Percentiles rank a stretch among this genome's conserved stretches.
Evolutionary conservation across 176 grass and related monocot species (phyloP).

Genomic region (Aegilops tauschii): DNA sequence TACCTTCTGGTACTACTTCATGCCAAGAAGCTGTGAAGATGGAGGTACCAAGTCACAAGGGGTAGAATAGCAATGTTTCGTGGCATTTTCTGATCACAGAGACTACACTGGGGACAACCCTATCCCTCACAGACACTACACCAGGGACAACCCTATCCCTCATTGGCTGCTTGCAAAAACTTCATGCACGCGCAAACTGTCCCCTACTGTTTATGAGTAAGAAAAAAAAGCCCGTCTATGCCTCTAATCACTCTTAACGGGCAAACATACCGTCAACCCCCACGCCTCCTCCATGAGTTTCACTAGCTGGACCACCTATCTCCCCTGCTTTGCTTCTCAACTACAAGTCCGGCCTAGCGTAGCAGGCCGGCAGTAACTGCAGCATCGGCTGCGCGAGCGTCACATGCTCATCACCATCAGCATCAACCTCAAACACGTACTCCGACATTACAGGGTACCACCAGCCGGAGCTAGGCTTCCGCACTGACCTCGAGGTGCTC

Average conservation of each 20-base stretch:
- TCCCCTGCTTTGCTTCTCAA: neutral
- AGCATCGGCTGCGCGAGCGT: neutral
- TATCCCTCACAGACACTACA: no score
- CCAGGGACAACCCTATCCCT: no score
- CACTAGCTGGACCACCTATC: neutral
- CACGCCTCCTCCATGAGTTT: neutral
- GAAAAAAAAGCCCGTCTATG: neutral
- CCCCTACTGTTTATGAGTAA: neutral
- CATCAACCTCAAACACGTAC: neutral
- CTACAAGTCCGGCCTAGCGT: neutral
- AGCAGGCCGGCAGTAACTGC: neutral
- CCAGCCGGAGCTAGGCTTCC: neutral
- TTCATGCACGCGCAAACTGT: neutral
- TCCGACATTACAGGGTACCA: neutral
- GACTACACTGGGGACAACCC: neutral
- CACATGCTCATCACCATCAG: neutral
- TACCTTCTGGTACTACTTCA: neutral
- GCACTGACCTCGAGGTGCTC: no score
- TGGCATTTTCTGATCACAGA: neutral
- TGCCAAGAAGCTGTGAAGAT: neutral
- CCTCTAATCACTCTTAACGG: neutral
- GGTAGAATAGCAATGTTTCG: neutral
- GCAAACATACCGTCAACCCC: neutral
- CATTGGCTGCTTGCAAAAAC: neutral
- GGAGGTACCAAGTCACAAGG: neutral